Percentiles rank a stretch among this genome's conserved stretches.
Evolutionary conservation across 2,329 filamentous ascomycete species (phyloP).

Genomic region (Mycosphaerella sp.): DNA sequence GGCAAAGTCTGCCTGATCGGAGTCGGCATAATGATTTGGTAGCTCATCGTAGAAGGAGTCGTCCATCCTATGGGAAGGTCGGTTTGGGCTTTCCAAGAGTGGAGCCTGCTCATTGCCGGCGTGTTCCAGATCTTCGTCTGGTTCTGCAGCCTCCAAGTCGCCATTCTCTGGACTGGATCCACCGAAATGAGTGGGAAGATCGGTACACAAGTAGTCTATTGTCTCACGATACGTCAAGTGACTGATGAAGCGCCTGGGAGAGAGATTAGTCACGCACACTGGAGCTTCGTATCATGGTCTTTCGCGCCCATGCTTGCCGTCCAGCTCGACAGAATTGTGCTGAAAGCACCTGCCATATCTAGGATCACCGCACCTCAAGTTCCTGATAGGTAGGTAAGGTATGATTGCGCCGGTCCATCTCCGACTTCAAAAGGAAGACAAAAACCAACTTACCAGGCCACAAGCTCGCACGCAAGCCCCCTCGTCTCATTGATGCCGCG

Average conservation of each 20-base stretch:
- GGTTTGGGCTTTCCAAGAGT: constrained; percentile 14
- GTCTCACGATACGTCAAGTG: constrained; percentile 65
- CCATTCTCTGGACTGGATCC: constrained; percentile 5
- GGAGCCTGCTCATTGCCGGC: constrained; percentile 20
- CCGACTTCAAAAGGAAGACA: not conserved
- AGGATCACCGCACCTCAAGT: no score
- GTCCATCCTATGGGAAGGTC: constrained; percentile 12
- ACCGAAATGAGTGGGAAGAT: constrained; percentile 43
- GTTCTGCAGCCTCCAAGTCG: constrained; percentile 18
- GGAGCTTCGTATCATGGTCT: not conserved
- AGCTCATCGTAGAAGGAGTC: constrained; percentile 26
- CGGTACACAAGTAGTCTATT: constrained; percentile 67
- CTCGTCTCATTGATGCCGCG: constrained; percentile 61
- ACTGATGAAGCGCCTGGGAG: constrained; percentile 56
- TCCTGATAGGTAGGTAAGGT: no score
- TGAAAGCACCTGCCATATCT: not conserved
- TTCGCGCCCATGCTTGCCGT: not conserved
- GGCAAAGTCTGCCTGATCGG: constrained; percentile 37
- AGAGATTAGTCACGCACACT: not conserved
- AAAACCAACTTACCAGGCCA: constrained; percentile 50
- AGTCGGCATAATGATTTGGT: constrained; percentile 13
- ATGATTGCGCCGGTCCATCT: no score
- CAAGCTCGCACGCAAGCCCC: constrained; percentile 70
- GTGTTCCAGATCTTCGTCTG: constrained; percentile 9
- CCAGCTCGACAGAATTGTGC: no score